Percentiles rank a stretch among this genome's conserved stretches.
Evolutionary conservation across 2,329 filamentous ascomycete genomes (phyloP).

Genomic region (Colletotrichum nymphaeae): DNA sequence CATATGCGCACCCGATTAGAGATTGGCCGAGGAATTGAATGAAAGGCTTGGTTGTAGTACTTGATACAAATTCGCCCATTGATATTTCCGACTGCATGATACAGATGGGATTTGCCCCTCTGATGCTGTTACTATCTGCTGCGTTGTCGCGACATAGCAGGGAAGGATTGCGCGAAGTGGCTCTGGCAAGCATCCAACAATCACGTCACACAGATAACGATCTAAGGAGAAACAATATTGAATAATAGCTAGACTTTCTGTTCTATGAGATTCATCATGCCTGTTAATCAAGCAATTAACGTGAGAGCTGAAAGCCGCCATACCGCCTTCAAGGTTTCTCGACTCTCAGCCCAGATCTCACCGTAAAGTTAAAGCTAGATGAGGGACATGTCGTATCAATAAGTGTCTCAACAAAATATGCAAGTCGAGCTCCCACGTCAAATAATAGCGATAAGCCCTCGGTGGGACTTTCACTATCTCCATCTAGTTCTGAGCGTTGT

Average conservation of each 20-base stretch:
- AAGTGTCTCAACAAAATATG: background rate
- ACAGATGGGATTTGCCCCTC: background rate
- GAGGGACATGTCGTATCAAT: no score
- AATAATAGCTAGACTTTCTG: background rate
- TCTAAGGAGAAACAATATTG: background rate
- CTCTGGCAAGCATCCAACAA: background rate
- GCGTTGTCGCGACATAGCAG: background rate
- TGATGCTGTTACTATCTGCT: background rate
- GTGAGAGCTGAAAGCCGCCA: no score
- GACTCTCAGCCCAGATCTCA: no score
- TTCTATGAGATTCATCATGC: no score
- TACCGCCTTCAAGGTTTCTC: no score
- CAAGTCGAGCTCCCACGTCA: no score
- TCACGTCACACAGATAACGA: background rate
- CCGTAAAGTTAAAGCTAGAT: rapidly evolving
- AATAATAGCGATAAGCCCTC: background rate
- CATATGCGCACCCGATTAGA: no score
- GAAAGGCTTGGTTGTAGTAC: no score
- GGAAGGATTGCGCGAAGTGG: background rate
- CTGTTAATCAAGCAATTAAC: no score
- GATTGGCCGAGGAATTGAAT: no score
- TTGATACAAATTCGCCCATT: background rate
- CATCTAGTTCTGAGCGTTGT: background rate
- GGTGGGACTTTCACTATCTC: background rate
- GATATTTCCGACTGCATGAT: background rate